Evolutionary conservation across 2,329 filamentous ascomycete species (phyloP).

Genomic region (Tolypocladium ophioglossoides): DNA sequence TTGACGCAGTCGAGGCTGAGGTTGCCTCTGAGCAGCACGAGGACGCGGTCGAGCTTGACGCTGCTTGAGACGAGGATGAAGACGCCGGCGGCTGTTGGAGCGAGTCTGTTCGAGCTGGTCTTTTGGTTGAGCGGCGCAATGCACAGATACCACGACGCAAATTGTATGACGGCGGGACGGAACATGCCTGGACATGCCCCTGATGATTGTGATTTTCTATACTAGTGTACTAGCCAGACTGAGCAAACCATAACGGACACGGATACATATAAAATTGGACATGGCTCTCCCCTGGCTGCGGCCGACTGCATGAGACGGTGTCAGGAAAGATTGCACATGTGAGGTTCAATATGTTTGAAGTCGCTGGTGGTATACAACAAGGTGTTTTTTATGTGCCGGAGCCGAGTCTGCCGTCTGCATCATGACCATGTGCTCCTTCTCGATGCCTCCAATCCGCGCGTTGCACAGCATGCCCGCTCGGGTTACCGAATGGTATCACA

Average conservation of each 20-base stretch:
- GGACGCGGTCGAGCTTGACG: not conserved
- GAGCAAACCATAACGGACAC: not conserved
- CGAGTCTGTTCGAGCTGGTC: not conserved
- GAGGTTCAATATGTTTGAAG: not conserved
- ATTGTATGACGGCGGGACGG: not conserved
- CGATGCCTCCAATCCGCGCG: not conserved
- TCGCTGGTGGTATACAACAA: not conserved
- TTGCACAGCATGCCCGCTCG: not conserved
- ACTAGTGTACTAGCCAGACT: not conserved
- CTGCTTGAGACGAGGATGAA: not conserved
- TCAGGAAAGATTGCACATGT: not conserved
- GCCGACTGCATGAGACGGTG: not conserved
- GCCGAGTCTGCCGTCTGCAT: not conserved
- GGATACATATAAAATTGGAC: not conserved
- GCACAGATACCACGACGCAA: not conserved
- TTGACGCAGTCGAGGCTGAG: not conserved
- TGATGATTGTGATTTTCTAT: not conserved
- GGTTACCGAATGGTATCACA: slow-evolving; percentile 21
- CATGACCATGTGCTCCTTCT: not conserved
- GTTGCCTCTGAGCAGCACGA: not conserved
- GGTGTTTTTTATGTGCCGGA: not conserved
- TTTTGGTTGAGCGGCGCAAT: not conserved
- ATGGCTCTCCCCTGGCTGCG: not conserved
- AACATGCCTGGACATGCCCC: not conserved
- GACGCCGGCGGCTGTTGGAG: not conserved